phyloP scores from a whole-genome alignment of 2,329 filamentous ascomycete species.

The Apiospora malaysiana region DNA sequence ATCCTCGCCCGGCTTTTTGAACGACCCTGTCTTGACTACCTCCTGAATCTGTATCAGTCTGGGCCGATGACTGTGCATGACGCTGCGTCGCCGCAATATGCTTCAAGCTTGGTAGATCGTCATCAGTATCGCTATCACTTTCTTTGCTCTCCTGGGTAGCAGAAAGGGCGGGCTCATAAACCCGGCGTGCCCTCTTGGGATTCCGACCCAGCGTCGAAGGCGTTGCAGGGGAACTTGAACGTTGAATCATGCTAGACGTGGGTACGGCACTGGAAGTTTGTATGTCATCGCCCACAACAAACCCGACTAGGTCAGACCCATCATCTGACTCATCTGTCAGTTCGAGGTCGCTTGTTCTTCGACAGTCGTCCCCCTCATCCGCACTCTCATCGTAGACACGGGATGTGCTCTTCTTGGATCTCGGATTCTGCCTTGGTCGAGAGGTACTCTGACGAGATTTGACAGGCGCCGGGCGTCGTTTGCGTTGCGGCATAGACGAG shows the following conservation, averaged over 20 bases:
- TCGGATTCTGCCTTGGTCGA: background rate
- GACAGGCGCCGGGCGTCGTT: background rate
- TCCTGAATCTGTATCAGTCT: constrained; percentile 24
- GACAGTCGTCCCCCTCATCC: constrained; percentile 42
- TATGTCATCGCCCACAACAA: constrained; percentile 40
- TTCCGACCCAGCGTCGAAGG: constrained; percentile 26
- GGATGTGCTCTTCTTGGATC: background rate
- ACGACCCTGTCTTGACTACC: constrained; percentile 27
- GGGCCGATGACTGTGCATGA: constrained; percentile 8
- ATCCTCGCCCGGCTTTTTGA: constrained; percentile 22
- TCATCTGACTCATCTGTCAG: constrained; percentile 42
- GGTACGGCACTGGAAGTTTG: constrained; percentile 36
- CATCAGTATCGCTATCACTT: constrained; percentile 25
- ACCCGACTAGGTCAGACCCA: constrained; percentile 40
- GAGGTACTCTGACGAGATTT: background rate
- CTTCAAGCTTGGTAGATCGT: constrained; percentile 38
- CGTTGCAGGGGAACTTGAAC: constrained; percentile 34
- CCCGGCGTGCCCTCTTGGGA: constrained; percentile 25
- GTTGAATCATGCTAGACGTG: constrained; percentile 34
- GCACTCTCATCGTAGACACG: constrained; percentile 40
- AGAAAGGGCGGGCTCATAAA: constrained; percentile 32
- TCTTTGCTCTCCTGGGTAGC: constrained; percentile 34
- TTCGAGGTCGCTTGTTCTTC: constrained; percentile 43
- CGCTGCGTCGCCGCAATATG: constrained; percentile 32
- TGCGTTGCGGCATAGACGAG: background rate